A percentile compares a stretch with the other conserved stretches of the same genome.
phyloP scores from a whole-genome alignment of 2,329 filamentous ascomycete genomes.

The Whalleya microplaca region DNA sequence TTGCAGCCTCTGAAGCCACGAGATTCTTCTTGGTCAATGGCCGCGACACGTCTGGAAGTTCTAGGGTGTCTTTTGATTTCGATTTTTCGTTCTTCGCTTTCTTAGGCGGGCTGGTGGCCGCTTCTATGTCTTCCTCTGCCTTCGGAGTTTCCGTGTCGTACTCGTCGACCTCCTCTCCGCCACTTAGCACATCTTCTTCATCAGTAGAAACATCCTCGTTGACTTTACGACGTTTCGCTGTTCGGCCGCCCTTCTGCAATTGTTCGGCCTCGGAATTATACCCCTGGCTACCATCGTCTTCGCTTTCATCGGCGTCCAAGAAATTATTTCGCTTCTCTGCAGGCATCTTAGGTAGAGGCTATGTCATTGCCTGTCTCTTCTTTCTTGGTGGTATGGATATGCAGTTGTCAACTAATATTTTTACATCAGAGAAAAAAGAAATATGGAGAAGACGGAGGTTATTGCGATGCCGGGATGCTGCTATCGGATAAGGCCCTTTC shows the following conservation, averaged over 20 bases:
- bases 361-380: neutral
- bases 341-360: conserved; percentile 53
- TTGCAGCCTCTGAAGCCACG: conserved; percentile 63
- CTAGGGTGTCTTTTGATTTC: conserved; percentile 37
- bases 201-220: conserved; percentile 32
- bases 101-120: conserved; percentile 26
- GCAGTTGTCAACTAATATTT: neutral
- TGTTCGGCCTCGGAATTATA: conserved; percentile 72
- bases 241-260: conserved; percentile 65
- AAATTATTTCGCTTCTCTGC: conserved; percentile 74
- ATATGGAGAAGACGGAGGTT: conserved; percentile 8
- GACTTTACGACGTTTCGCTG: conserved; percentile 55
- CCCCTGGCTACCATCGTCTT: conserved; percentile 59
- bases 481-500: conserved; percentile 6
- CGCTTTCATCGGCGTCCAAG: conserved; percentile 63
- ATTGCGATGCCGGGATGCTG: neutral
- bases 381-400: neutral
- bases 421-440: conserved; percentile 4
- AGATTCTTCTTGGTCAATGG: conserved; percentile 70
- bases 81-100: conserved; percentile 30
- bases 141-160: conserved; percentile 27
- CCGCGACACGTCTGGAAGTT: conserved; percentile 55
- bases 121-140: conserved; percentile 28
- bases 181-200: conserved; percentile 37
- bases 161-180: conserved; percentile 37